Conservation (phyloP, 2,329 filamentous ascomycete species). For the Nemania serpens region DNA sequence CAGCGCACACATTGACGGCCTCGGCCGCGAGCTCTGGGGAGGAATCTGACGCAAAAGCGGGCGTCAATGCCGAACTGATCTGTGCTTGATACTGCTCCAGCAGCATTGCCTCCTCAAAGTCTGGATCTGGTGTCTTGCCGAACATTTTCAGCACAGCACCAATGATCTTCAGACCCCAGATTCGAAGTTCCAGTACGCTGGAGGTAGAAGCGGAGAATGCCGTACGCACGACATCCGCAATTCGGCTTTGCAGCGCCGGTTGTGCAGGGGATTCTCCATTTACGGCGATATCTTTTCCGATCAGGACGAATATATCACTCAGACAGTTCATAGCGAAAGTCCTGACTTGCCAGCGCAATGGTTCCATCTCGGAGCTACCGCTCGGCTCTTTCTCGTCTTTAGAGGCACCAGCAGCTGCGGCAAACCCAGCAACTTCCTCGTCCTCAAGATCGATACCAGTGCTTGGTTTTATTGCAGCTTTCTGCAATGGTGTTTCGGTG, state of each 20-base stretch:
- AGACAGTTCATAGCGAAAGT: conserved; percentile 92
- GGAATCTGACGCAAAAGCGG: conserved; percentile 93
- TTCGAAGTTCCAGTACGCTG: conserved; percentile 83
- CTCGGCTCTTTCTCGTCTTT: conserved; percentile 57
- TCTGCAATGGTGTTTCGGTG: conserved; percentile 56
- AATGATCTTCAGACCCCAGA: conserved; percentile 92
- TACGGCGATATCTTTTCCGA: conserved; percentile 77
- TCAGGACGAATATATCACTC: conserved; percentile 77
- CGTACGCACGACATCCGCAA: conserved; percentile 94
- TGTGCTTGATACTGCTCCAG: conserved; percentile 98
- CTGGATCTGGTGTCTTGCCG: conserved; percentile 91
- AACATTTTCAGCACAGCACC: conserved; percentile 95
- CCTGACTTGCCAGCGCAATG: conserved; percentile 92
- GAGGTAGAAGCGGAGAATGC: conserved; percentile 97
- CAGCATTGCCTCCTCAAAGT: conserved; percentile 95
- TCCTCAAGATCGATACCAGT: conserved; percentile 82
- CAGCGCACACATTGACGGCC: conserved; percentile 96
- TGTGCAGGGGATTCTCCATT: conserved; percentile 81
- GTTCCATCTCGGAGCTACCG: conserved; percentile 72
- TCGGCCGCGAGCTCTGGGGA: conserved; percentile 95
- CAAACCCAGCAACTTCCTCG: conserved; percentile 96
- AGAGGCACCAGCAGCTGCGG: conserved; percentile 66
- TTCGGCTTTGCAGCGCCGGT: conserved; percentile 75
- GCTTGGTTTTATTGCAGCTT: conserved; percentile 51
- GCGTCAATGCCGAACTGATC: conserved; percentile 94